Evolutionary conservation across 2,329 filamentous ascomycete genomes (phyloP), one percentile per base, ranked within the genome.

Genomic region (Scedosporium aurantiacum): DNA sequence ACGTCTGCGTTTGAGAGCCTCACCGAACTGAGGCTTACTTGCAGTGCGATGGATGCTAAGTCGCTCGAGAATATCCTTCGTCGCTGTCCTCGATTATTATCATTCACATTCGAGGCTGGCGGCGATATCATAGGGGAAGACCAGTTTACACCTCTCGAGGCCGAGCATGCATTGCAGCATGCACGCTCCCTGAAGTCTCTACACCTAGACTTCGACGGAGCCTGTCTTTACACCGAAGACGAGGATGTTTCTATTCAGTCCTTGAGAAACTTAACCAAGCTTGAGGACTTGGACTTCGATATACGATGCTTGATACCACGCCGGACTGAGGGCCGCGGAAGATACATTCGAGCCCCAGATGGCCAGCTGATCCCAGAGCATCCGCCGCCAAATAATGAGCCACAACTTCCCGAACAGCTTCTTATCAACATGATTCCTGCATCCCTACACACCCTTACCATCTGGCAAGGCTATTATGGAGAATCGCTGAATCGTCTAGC

Each of bases 91-190:
- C 32, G 21, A 12, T 52, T 61, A 8, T 21, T 12, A 23, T 1
- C 4, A 12, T 57, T 61, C n/a, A 5, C 23, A 3, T 57, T 45
- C 23, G 14, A 25, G 2, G 60, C 41, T 14, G 60, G 60, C 16
- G 60, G 37, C 40, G 14, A 23, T 4, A 43, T 4, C 5, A 37
- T 61, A 1, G 50, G 60, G 14, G 12, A 47, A 25, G 60, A 57
- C 6, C 59, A 60, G 37, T 60, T 60, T 21, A 57, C 37, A 4
- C 60, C 60, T 2, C 37, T 18, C 3, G 54, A 61, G 54, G 52
- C 52, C 12, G 37, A 57, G 40, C 10, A 47, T 41, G 18, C 41
- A 23, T 21, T 57, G 12, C 32, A 6, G 12, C 12, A 28, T 16
- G 60, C 21, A 14, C 60, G 50, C 12, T 12, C 16, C 7, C 43